Percentiles rank a stretch among this genome's conserved stretches.
These are phyloP conservation scores for Pseudogymnoascus sp. DNA, from an alignment of 2,329 filamentous ascomycete genomes.

Conservation along the genomic window DNA sequence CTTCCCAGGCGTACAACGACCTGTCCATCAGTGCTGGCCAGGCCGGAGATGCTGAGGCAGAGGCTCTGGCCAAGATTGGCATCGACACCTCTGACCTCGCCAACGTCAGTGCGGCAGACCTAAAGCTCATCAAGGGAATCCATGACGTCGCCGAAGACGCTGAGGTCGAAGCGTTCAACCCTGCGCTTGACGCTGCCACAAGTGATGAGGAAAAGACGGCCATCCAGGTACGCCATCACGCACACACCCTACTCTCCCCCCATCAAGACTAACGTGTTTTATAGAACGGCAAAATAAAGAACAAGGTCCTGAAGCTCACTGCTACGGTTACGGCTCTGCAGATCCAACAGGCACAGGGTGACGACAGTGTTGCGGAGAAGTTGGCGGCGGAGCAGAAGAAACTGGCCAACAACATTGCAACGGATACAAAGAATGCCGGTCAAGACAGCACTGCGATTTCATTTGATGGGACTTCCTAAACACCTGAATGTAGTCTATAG, in stretches of 20 bases:
- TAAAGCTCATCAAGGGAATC: slow-evolving; percentile 41
- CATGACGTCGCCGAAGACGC: slow-evolving; percentile 46
- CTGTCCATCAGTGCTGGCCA: slow-evolving; percentile 40
- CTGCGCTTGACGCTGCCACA: slow-evolving; percentile 40
- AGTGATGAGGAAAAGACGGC: slow-evolving; percentile 38
- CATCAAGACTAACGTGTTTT: neutral
- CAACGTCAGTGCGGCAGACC: slow-evolving; percentile 38
- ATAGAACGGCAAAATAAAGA: slow-evolving; percentile 48
- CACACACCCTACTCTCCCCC: neutral
- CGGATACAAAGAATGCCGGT: slow-evolving; percentile 40
- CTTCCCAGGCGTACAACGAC: slow-evolving; percentile 33
- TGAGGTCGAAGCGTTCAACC: slow-evolving; percentile 44
- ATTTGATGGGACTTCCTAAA: slow-evolving; percentile 27
- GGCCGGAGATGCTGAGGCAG: slow-evolving; percentile 37
- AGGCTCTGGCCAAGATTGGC: slow-evolving; percentile 33
- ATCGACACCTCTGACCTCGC: slow-evolving; percentile 36
- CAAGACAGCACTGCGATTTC: slow-evolving; percentile 34
- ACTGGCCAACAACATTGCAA: slow-evolving; percentile 43
- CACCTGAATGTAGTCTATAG: neutral
- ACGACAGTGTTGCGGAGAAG: slow-evolving; percentile 35
- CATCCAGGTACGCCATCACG: slow-evolving; percentile 32
- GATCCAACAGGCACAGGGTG: slow-evolving; percentile 43
- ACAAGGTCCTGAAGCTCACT: slow-evolving; percentile 51
- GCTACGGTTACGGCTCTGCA: slow-evolving; percentile 43
- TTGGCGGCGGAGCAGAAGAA: slow-evolving; percentile 42